Evolutionary conservation across 108 stramenopile genomes (phyloP), one percentile per base, ranked within the genome.

Genomic region (Skeletonema tropicum): DNA sequence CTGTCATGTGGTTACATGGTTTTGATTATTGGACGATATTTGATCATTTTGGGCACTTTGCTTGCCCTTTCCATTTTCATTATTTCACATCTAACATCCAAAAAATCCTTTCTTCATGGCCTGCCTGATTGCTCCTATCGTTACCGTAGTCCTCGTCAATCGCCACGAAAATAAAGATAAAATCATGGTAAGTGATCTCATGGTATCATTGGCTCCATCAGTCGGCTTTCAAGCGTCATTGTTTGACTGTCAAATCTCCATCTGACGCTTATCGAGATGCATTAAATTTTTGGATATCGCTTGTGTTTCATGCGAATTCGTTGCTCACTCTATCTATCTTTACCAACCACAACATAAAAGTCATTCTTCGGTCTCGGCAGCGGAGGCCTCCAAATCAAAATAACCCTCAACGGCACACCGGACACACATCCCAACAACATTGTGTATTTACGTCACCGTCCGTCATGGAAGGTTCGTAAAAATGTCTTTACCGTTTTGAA

Each of bases 401-500:
- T 92, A 45, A 69, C 71, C 15, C 45, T 87, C 25, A 68, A 65
- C 5, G 66, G 72, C 58, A 76, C 64, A 15, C 82, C 76, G 52
- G 60, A 72, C 58, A 57, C 66, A 12, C 32, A 77, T 38, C 70
- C 82, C 41, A 35, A 58, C 29, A 67, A 66, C 8, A 80, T 85
- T 25, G 76, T 91, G 26, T 80, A 86, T 5, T 80, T 95, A 36
- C 88, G 92, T 39, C 94, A 93, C 77, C 78, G 76, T 45, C 94
- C 92, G 35, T 84, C 68, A 31, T 95, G 94, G 94, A 91, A 92
- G 63, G 70, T 92, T 38, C 85, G 89, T 57, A 92, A 89, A 76
- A 95, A 92, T 85, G 90, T 90, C 8, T 95, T 95, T 78, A 85
- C 90, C 78, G 71, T 86, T 12, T 83, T 94, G 58, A 91, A 94